A percentile compares a stretch with the other conserved stretches of the same genome.
phyloP scores from a whole-genome alignment of 164 flowering plant genomes.

The Nelumbo lutea region DNA sequence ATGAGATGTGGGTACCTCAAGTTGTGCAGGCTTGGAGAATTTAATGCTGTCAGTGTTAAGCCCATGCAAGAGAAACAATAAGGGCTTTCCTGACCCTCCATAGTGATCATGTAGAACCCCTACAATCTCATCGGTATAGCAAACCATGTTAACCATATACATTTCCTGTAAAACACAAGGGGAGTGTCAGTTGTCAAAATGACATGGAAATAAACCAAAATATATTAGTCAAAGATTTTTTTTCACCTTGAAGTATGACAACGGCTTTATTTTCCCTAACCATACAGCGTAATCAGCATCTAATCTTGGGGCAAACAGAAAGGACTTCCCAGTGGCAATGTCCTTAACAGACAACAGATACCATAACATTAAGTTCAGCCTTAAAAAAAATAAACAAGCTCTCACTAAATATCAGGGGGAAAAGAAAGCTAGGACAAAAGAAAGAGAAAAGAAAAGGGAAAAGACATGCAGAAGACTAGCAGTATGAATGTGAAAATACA shows the following conservation, averaged over 20 bases:
- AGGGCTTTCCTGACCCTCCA: slow-evolving; percentile 48
- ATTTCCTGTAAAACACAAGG: slow-evolving; percentile 49
- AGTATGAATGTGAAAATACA: too few species aligned
- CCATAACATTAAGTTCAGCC: not conserved
- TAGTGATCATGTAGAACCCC: slow-evolving; percentile 41
- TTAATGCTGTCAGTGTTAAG: slow-evolving; percentile 84
- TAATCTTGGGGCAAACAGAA: slow-evolving; percentile 80
- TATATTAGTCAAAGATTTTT: not conserved
- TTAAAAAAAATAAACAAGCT: not conserved
- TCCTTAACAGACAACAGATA: slow-evolving; percentile 36
- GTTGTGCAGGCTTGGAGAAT: slow-evolving; percentile 74
- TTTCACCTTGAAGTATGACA: slow-evolving; percentile 71
- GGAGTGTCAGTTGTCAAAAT: not conserved
- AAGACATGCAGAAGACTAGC: too few species aligned
- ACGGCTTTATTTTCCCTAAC: slow-evolving; percentile 78
- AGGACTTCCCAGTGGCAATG: slow-evolving; percentile 66
- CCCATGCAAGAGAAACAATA: slow-evolving; percentile 78
- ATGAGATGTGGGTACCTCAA: slow-evolving; percentile 44
- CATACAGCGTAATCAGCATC: slow-evolving; percentile 87
- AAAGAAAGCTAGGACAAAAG: not conserved
- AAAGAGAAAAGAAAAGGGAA: too few species aligned
- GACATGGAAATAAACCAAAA: not conserved
- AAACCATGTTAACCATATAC: slow-evolving; percentile 57
- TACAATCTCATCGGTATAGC: slow-evolving; percentile 64
- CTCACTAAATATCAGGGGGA: not conserved